These are phyloP conservation scores for Juglanconis oblonga DNA, from an alignment of 2,329 filamentous ascomycete genomes.

Conservation along the genomic window DNA sequence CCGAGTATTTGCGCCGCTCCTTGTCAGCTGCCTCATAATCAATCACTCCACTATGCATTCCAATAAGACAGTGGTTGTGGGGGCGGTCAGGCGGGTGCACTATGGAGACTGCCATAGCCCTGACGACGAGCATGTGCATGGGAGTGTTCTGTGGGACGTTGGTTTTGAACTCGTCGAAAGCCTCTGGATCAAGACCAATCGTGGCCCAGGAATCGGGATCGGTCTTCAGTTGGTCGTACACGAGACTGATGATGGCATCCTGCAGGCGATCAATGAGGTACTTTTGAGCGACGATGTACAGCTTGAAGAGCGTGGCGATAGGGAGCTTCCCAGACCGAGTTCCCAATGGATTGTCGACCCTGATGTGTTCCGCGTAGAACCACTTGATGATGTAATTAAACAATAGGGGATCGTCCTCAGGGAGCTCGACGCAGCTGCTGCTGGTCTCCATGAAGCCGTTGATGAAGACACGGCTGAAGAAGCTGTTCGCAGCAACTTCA, in stretches of 20 bases:
- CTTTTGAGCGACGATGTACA: not conserved
- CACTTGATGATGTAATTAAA: slow-evolving; percentile 28
- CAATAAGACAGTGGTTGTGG: too few relatives aligned
- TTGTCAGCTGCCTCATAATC: too few relatives aligned
- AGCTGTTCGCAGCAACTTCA: too few relatives aligned
- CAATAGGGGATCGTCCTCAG: slow-evolving; percentile 27
- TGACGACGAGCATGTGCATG: not conserved
- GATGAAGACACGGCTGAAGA: not conserved
- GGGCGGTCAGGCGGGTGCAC: too few relatives aligned
- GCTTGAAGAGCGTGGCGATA: not conserved
- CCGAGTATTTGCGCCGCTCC: too few relatives aligned
- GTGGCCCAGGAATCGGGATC: not conserved
- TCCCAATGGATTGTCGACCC: not conserved
- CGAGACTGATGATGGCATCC: not conserved
- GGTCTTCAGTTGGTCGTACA: not conserved
- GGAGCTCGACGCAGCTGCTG: slow-evolving; percentile 21
- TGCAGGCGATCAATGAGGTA: not conserved
- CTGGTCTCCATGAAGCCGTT: not conserved
- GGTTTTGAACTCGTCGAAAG: not conserved
- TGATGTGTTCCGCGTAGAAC: slow-evolving; percentile 23
- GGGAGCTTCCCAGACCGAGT: not conserved
- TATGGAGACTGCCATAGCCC: not conserved
- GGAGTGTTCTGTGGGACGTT: not conserved
- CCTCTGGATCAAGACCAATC: not conserved
- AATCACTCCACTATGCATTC: too few relatives aligned